A percentile compares a stretch with the other conserved stretches of the same genome.
Conservation (phyloP, 805 yeast species). For the Candida glaebosa region DNA sequence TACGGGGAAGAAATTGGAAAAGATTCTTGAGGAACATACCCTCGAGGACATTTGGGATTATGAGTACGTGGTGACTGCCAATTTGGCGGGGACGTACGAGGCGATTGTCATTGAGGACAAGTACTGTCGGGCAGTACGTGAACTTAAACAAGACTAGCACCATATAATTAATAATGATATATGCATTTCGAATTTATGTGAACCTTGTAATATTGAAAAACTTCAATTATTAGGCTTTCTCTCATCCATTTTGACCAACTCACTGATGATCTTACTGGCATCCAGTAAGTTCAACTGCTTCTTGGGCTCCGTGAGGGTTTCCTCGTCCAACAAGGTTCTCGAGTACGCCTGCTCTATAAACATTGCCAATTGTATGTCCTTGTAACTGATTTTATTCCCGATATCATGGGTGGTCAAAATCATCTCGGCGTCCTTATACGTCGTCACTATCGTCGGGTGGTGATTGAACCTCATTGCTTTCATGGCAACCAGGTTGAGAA, state of each 20-base stretch:
- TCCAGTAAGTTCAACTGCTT: neutral
- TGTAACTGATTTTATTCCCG: slow-evolving; percentile 43
- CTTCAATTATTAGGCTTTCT: neutral
- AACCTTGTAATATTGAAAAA: neutral
- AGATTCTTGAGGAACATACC: slow-evolving; percentile 48
- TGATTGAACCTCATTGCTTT: slow-evolving; percentile 59
- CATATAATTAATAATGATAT: neutral
- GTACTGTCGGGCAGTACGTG: slow-evolving; percentile 48
- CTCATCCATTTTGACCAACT: slow-evolving; percentile 1
- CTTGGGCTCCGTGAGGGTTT: neutral
- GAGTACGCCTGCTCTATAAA: slow-evolving; percentile 17
- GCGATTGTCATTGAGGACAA: slow-evolving; percentile 88
- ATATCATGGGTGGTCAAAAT: slow-evolving; percentile 65
- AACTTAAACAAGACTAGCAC: neutral
- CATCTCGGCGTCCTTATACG: slow-evolving; percentile 56
- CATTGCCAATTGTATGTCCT: slow-evolving; percentile 57
- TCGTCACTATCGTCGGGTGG: slow-evolving; percentile 67
- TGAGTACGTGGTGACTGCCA: slow-evolving; percentile 70
- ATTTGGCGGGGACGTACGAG: slow-evolving; percentile 90
- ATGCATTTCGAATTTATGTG: neutral
- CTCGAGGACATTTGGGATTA: slow-evolving; percentile 69
- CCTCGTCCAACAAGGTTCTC: neutral
- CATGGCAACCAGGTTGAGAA: slow-evolving; percentile 55
- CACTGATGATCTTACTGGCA: slow-evolving; percentile 3
- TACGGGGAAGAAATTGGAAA: slow-evolving; percentile 16